A percentile compares a stretch with the other conserved stretches of the same genome.
phyloP scores from a whole-genome alignment of 306 rosid genomes.

The Cucumis melo region DNA sequence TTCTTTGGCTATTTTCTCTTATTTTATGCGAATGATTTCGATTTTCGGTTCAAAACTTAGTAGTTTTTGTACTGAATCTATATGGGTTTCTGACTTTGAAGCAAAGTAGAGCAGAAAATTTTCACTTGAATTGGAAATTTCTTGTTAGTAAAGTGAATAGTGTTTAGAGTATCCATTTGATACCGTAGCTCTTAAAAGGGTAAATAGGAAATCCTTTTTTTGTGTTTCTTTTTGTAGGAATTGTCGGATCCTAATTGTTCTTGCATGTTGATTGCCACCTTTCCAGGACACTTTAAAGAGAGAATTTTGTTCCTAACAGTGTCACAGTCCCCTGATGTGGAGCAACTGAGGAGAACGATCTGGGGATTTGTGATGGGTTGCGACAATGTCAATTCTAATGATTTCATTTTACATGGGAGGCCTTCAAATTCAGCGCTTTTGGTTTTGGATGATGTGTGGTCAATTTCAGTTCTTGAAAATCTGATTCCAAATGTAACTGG shows the following conservation, averaged over 20 bases:
- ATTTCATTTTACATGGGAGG: conserved; percentile 27
- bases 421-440: conserved; percentile 28
- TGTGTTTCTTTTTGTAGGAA: neutral
- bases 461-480: conserved; percentile 33
- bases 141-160: neutral
- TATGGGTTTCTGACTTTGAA: conserved; percentile 2
- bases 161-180: neutral
- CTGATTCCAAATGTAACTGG: conserved; percentile 45
- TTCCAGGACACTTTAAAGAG: conserved; percentile 49
- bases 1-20: neutral
- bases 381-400: conserved; percentile 14
- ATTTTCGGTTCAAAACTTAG: neutral
- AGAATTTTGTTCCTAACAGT: conserved; percentile 71
- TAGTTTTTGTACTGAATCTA: neutral
- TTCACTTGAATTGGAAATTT: neutral
- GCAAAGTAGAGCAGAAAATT: neutral
- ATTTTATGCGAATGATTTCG: neutral
- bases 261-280: neutral
- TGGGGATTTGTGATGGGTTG: conserved; percentile 54
- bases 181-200: neutral
- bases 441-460: conserved; percentile 86
- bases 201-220: neutral
- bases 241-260: neutral
- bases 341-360: conserved; percentile 42
- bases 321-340: conserved; percentile 76